Evolutionary conservation across 371 early-diverging fungal species (phyloP).

Genomic region (Apophysomyces variabilis): DNA sequence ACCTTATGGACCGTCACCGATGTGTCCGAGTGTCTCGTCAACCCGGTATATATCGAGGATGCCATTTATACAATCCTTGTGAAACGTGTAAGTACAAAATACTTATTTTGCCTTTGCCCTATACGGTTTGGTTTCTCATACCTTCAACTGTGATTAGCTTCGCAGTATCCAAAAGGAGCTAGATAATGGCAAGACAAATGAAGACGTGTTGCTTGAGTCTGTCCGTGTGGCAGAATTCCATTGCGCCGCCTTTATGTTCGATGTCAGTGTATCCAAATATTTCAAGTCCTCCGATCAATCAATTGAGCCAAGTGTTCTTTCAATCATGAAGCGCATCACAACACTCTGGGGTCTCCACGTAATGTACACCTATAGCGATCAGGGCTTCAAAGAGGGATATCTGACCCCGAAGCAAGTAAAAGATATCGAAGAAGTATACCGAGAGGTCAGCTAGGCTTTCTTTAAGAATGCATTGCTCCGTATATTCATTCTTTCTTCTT

Average conservation of each 20-base stretch:
- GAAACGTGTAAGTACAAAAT: constrained; percentile 38
- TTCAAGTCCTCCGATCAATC: constrained; percentile 28
- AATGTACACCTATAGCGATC: constrained; percentile 48
- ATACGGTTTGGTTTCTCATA: neutral
- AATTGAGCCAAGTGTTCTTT: constrained; percentile 23
- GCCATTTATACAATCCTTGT: constrained; percentile 40
- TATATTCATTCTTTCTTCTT: neutral
- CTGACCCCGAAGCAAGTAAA: constrained; percentile 52
- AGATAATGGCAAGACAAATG: constrained; percentile 23
- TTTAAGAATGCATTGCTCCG: neutral
- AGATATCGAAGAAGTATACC: constrained; percentile 46
- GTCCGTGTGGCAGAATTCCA: constrained; percentile 46
- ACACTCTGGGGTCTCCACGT: constrained; percentile 46
- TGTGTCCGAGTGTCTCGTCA: constrained; percentile 22
- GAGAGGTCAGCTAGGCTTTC: constrained; percentile 29
- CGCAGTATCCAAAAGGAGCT: constrained; percentile 30
- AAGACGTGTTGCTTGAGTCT: constrained; percentile 39
- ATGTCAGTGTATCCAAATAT: constrained; percentile 35
- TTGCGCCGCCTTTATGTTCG: constrained; percentile 38
- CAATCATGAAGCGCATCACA: constrained; percentile 40
- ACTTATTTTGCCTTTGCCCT: neutral
- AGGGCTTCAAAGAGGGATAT: constrained; percentile 59
- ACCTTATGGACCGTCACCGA: constrained; percentile 30
- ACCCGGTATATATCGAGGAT: constrained; percentile 31
- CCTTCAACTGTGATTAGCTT: constrained; percentile 22